Evolutionary conservation across 768 basidiomycete species (phyloP), one percentile per base, ranked within the genome.

Genomic region (Kwoniella pini): DNA sequence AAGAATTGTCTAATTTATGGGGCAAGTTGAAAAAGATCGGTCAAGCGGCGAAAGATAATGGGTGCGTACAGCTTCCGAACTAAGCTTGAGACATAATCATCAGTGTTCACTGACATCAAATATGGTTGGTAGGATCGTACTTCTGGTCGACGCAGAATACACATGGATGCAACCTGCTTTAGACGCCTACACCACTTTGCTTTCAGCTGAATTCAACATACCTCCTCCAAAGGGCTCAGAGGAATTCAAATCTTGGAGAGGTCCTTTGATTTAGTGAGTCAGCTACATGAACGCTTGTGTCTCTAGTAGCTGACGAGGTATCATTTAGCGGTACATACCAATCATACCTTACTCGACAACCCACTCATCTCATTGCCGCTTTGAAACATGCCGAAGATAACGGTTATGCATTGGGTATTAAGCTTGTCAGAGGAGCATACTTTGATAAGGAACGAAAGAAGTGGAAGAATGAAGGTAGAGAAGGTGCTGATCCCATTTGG

Each of bases 351-450:
- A 84, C 84, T 42, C 82, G 91, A 86, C 87, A 57, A 28, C 87
- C 87, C 3, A 74, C 79, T n/a, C 86, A 91, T 65, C 83, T 96
- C 3, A 79, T 79, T 0, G 84, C 85, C 19, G 83, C 85, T 36
- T 79, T 94, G 44, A 79, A 78, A 13, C 87, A 89, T 51, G 88
- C 93, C 3, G 81, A 83, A 62, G 76, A 74, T 51, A 81, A 86
- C 63, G 82, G 84, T 36, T 95, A 90, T 72, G 82, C 88, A 0
- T 82, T 95, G 0, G 93, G 93, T 10, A 86, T 91, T 56, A 97
- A 96, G 78, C 87, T 97, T 48, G 93, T 96, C 28, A 85, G 93
- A 22, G 93, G 93, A 0, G 93, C 93, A 2, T 97, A 97, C 77
- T 90, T 93, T 70, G 82, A 85, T 0, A 84, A 88, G 58, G 93